Conservation (phyloP, 345 rosid genomes). For the Salix caprea region DNA sequence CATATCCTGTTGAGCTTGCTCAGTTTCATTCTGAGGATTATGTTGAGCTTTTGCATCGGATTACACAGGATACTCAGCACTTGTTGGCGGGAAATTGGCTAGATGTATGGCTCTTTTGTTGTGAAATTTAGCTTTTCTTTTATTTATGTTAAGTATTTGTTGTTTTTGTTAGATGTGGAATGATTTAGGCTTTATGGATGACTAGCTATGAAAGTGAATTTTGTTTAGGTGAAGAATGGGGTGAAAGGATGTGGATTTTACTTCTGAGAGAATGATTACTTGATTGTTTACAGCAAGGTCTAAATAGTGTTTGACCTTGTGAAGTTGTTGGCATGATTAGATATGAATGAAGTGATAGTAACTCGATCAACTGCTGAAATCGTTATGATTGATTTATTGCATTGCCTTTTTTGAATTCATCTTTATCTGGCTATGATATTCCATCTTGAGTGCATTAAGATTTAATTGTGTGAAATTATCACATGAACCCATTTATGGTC, state of each 20-base stretch:
- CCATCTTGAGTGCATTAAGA: not conserved
- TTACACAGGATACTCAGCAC: conserved; percentile 65
- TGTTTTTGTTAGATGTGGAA: not conserved
- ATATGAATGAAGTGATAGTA: not conserved
- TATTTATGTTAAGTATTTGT: not conserved
- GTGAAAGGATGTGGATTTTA: not conserved
- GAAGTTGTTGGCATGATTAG: not conserved
- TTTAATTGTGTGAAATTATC: not conserved
- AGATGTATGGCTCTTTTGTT: conserved; percentile 45
- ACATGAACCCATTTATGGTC: not conserved
- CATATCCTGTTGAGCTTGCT: conserved; percentile 92
- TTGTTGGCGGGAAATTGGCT: conserved; percentile 56
- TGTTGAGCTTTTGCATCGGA: conserved; percentile 85
- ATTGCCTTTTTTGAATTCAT: not conserved
- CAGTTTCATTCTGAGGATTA: conserved; percentile 94
- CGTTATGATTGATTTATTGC: not conserved
- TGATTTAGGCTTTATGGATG: not conserved
- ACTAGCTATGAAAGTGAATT: not conserved
- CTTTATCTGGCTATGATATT: not conserved
- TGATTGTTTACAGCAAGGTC: not conserved
- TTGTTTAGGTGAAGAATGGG: not conserved
- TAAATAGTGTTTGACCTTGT: not conserved
- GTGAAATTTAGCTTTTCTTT: not conserved
- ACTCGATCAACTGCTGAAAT: not conserved
- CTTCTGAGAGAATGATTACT: not conserved